Base-by-base conservation (phyloP, 768 basidiomycete genomes). In the Boletus insuetus region DNA sequence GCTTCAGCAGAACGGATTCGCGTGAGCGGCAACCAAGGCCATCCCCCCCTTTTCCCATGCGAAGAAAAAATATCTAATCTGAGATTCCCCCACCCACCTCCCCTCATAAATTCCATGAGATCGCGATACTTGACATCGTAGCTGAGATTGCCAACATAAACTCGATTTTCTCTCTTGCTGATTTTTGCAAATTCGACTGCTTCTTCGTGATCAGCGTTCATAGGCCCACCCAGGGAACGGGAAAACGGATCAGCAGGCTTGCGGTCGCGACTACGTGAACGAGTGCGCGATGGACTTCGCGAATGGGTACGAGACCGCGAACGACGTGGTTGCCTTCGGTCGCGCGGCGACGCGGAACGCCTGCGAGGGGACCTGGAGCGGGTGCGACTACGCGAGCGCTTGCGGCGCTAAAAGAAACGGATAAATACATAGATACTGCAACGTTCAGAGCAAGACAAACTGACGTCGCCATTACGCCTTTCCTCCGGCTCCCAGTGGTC, bases 71-170 rank as follows among this genome's bases (percentile, higher is more conserved):
- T 61, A 54, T 72, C 72, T 73, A 74, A 77, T 68, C 77, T 81
- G 75, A 79, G 79, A 84, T 84, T 82, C 86, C 85, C 83, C 84
- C 77, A 94, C 95, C 89, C 91, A 97, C 95, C 94, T 94, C 92
- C 91, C 88, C 91, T 84, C 94, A 97, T 96, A 73, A 97, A 98
- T 86, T 98, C 94, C 84, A 95, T 94, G 75, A 99, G 81, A 79
- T 98, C 97, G 76, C 94, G 85, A 78, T 96, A 98, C 77, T 89
- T 95, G 86, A 94, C 92, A 73, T 96, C 92, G 81, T 98, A 99
- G 71, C 91, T 93, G 75, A 99, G 84, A 74, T 99, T 99, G 69
- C 97, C 96, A 73, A 98, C 93, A 68, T 99, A 99, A 67, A 98
- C 94, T 64, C 96, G 83, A 74, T 98, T 94, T 81, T 98, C 97